These are phyloP conservation scores for Lipomyces sp. DNA, from an alignment of 805 yeast genomes.

Conservation along the genomic window DNA sequence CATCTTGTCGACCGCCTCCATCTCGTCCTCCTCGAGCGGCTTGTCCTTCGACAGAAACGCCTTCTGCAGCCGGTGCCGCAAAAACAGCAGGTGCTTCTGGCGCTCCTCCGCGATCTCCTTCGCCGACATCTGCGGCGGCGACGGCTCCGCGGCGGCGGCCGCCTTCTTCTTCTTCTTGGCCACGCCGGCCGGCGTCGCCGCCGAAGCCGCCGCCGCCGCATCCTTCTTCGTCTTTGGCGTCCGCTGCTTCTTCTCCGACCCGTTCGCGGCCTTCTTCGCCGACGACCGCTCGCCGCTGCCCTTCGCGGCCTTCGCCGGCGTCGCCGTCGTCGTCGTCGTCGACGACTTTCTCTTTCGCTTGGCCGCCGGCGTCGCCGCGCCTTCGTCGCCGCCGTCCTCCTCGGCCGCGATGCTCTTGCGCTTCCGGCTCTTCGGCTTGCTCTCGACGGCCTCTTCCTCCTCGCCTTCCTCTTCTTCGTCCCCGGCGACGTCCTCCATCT, in stretches of 20 bases:
- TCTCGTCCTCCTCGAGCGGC: constrained; percentile 32
- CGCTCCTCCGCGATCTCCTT: too few species aligned
- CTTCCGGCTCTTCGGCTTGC: constrained; percentile 20
- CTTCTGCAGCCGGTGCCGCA: constrained; percentile 38
- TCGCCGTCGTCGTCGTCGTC: not conserved
- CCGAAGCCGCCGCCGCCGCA: constrained; percentile 14
- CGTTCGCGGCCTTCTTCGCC: not conserved
- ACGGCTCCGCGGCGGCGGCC: constrained; percentile 10
- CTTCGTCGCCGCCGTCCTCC: constrained; percentile 3
- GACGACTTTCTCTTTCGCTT: constrained; percentile 13
- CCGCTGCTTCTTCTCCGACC: constrained; percentile 1
- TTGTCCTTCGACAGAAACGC: constrained; percentile 33
- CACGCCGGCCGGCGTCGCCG: too few species aligned
- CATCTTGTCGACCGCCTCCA: constrained; percentile 33
- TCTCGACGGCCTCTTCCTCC: constrained; percentile 32
- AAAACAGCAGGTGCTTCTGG: constrained; percentile 30
- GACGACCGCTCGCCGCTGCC: not conserved
- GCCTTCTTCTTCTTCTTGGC: constrained; percentile 18
- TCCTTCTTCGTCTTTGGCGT: constrained; percentile 14
- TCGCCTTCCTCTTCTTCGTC: constrained; percentile 34
- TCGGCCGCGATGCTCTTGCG: not conserved
- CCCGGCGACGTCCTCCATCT: too few species aligned
- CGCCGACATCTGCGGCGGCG: constrained; percentile 3
- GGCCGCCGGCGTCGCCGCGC: constrained; percentile 17
- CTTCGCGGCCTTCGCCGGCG: constrained; percentile 8